phyloP scores from a whole-genome alignment of 805 yeast genomes.

The Hanseniaspora meyeri region DNA sequence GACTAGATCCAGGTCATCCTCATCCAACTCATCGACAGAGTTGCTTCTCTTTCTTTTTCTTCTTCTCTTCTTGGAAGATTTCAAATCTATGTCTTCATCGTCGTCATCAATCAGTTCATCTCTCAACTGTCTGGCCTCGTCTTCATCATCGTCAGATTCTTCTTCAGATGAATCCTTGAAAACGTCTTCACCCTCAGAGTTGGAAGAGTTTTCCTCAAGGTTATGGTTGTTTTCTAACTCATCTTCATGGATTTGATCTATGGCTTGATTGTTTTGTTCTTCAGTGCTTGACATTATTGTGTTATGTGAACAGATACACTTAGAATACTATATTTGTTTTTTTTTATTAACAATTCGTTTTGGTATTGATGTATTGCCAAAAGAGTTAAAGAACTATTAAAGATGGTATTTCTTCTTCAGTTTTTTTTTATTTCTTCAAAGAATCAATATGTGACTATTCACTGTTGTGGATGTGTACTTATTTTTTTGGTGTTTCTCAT shows the following conservation, averaged over 20 bases:
- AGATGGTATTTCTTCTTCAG: too few species aligned
- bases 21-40: conserved; percentile 64
- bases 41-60: conserved; percentile 36
- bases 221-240: conserved; percentile 13
- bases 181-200: conserved; percentile 36
- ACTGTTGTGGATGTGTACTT: too few species aligned
- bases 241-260: conserved; percentile 13
- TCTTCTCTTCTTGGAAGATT: conserved; percentile 29
- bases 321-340: not conserved
- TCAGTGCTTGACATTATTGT: not conserved
- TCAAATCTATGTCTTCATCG: conserved; percentile 35
- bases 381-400: too few species aligned
- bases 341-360: too few species aligned
- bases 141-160: conserved; percentile 65
- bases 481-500: too few species aligned
- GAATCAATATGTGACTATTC: too few species aligned
- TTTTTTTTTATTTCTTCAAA: too few species aligned
- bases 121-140: conserved; percentile 67
- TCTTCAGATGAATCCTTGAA: conserved; percentile 80
- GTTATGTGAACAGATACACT: not conserved
- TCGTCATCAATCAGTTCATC: conserved; percentile 93
- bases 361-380: too few species aligned
- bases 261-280: conserved; percentile 9
- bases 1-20: conserved; percentile 85
- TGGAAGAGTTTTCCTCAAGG: conserved; percentile 25